These are phyloP conservation scores for Nothophaeocryptopus gaeumannii DNA, from an alignment of 2,329 filamentous ascomycete species.

Conservation along the genomic window DNA sequence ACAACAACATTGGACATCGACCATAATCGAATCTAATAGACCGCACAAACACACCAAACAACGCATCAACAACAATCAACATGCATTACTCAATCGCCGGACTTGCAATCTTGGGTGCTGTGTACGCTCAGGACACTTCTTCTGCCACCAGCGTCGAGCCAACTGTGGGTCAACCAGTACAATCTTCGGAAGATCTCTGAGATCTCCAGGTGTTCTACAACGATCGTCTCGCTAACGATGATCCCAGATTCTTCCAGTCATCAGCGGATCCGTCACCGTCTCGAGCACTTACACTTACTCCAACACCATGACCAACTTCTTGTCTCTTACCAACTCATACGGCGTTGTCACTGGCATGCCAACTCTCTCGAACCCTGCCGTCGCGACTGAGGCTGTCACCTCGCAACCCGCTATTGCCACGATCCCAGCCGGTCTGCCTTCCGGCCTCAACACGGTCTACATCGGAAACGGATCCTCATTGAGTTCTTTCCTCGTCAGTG, in stretches of 20 bases:
- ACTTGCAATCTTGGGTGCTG: constrained; percentile 43
- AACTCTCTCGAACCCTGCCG: constrained; percentile 37
- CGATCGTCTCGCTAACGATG: too few species aligned
- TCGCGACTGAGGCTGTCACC: constrained; percentile 31
- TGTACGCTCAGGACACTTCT: constrained; percentile 37
- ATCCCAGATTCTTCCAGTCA: constrained; percentile 2
- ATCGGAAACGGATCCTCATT: constrained; percentile 30
- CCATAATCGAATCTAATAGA: too few species aligned
- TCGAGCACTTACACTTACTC: constrained; percentile 34
- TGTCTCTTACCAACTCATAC: constrained; percentile 48
- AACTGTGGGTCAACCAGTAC: constrained; percentile 2
- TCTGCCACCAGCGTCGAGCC: constrained; percentile 11
- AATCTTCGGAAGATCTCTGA: too few species aligned
- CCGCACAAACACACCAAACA: too few species aligned
- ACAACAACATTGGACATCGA: too few species aligned
- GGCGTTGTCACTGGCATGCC: constrained; percentile 53
- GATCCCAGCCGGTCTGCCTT: constrained; percentile 43
- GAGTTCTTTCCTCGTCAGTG: constrained; percentile 34
- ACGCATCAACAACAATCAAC: constrained; percentile 26
- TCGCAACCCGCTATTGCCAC: constrained; percentile 16
- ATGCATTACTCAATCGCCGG: constrained; percentile 49
- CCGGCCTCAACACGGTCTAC: constrained; percentile 32
- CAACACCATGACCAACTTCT: constrained; percentile 46
- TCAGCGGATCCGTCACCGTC: constrained; percentile 16
- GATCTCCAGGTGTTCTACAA: too few species aligned